A percentile compares a stretch with the other conserved stretches of the same genome.
These are phyloP conservation scores for Helicocarpus griseus DNA, from an alignment of 2,329 filamentous ascomycete genomes.

Conservation along the genomic window DNA sequence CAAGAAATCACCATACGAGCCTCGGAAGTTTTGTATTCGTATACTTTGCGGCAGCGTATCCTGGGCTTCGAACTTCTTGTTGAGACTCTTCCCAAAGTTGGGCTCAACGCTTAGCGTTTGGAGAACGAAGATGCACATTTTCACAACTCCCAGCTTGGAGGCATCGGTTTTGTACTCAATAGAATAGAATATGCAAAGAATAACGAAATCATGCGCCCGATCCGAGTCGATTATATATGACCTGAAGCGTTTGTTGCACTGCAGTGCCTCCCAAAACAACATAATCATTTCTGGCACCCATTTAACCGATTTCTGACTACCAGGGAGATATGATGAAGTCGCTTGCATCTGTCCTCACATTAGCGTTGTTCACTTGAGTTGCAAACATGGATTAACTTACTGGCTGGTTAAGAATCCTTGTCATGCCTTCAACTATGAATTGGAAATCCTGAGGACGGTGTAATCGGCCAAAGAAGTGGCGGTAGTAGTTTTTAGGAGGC, in stretches of 20 bases:
- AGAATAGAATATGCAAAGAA: slow-evolving; percentile 85
- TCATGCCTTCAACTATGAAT: slow-evolving; percentile 93
- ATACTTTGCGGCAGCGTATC: slow-evolving; percentile 77
- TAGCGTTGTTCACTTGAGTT: slow-evolving; percentile 7
- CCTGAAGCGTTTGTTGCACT: slow-evolving; percentile 95
- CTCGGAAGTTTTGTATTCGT: slow-evolving; percentile 71
- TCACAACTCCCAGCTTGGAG: slow-evolving; percentile 80
- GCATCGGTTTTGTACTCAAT: slow-evolving; percentile 79
- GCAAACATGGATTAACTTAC: slow-evolving; percentile 23
- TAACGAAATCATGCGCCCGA: slow-evolving; percentile 82
- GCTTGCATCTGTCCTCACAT: slow-evolving; percentile 55
- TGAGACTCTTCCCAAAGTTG: slow-evolving; percentile 81
- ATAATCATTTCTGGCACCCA: slow-evolving; percentile 95
- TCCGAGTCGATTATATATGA: slow-evolving; percentile 96
- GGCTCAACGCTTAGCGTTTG: slow-evolving; percentile 91
- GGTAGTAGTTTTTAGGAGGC: slow-evolving; percentile 79
- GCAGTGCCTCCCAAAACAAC: slow-evolving; percentile 92
- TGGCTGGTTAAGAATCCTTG: slow-evolving; percentile 81
- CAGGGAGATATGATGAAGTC: slow-evolving; percentile 78
- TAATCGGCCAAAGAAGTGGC: slow-evolving; percentile 80
- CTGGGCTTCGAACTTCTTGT: slow-evolving; percentile 79
- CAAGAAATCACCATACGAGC: slow-evolving; percentile 87
- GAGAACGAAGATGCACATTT: slow-evolving; percentile 95
- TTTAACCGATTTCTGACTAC: slow-evolving; percentile 66
- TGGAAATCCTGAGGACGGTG: slow-evolving; percentile 96